A percentile compares a stretch with the other conserved stretches of the same genome.
Conservation (phyloP, 2,329 filamentous ascomycete genomes). For the Ophiocordyceps sinensis region DNA sequence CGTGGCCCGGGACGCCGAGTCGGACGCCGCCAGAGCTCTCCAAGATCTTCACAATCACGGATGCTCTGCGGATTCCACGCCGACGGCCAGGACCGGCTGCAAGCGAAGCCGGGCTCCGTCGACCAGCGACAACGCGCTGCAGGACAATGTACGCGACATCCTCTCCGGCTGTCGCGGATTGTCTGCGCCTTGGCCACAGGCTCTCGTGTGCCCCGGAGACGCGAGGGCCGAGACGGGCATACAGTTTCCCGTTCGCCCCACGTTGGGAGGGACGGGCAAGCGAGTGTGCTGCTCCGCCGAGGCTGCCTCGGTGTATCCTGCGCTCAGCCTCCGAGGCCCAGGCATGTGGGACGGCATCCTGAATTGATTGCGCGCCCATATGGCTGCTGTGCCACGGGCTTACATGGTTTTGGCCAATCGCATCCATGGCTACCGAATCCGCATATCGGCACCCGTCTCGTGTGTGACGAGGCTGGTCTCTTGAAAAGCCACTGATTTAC, state of each 20-base stretch:
- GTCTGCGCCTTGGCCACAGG: conserved; percentile 19
- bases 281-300: conserved; percentile 53
- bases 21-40: conserved; percentile 41
- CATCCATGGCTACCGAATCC: not conserved
- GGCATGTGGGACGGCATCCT: conserved; percentile 56
- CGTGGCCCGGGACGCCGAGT: conserved; percentile 25
- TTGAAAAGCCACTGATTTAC: not conserved
- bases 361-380: conserved; percentile 21
- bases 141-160: conserved; percentile 54
- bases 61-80: conserved; percentile 20
- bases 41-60: conserved; percentile 46
- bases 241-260: conserved; percentile 25
- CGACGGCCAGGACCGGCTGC: conserved; percentile 22
- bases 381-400: no score
- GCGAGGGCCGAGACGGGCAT: conserved; percentile 10
- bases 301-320: conserved; percentile 34
- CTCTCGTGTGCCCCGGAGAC: conserved; percentile 21
- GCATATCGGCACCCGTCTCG: not conserved
- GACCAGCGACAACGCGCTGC: conserved; percentile 40
- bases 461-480: not conserved
- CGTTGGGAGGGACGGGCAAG: conserved; percentile 39
- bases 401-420: not conserved
- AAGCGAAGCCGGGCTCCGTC: conserved; percentile 49
- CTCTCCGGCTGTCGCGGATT: conserved; percentile 24
- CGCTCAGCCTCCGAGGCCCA: conserved; percentile 36